Conservation (phyloP, 345 rosid species). For the Clausena lansium region DNA sequence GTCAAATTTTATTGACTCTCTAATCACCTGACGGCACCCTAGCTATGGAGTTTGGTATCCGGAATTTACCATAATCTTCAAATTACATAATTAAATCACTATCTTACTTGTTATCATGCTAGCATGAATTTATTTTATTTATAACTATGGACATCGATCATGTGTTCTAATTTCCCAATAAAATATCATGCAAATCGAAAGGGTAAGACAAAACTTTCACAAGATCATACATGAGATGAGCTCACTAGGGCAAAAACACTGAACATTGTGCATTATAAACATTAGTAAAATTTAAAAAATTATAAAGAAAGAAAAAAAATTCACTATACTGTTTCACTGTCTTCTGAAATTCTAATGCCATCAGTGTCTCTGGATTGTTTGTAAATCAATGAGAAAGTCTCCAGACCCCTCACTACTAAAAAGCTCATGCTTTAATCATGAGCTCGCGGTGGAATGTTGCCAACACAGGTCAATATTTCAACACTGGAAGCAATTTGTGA, state of each 20-base stretch:
- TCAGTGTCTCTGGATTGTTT: conserved; percentile 3
- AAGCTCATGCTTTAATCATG: background rate
- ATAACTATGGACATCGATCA: background rate
- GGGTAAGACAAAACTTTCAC: background rate
- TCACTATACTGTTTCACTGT: background rate
- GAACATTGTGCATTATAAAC: background rate
- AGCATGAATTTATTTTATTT: background rate
- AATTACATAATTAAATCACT: too few species aligned
- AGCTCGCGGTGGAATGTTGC: background rate
- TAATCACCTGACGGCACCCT: too few species aligned
- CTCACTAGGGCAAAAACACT: background rate
- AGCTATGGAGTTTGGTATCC: too few species aligned
- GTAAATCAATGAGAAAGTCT: conserved; percentile 5
- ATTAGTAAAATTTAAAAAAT: background rate
- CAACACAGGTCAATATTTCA: background rate
- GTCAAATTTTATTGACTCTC: too few species aligned
- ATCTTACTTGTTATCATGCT: background rate
- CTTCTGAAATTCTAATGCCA: background rate
- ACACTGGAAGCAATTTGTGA: background rate
- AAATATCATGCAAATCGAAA: background rate
- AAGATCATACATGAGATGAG: background rate
- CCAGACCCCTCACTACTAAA: background rate
- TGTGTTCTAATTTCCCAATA: background rate
- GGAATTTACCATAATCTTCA: too few species aligned
- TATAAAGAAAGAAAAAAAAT: background rate